These are phyloP conservation scores for Daldinia loculata DNA, from an alignment of 495 filamentous ascomycete species.

Conservation along the genomic window DNA sequence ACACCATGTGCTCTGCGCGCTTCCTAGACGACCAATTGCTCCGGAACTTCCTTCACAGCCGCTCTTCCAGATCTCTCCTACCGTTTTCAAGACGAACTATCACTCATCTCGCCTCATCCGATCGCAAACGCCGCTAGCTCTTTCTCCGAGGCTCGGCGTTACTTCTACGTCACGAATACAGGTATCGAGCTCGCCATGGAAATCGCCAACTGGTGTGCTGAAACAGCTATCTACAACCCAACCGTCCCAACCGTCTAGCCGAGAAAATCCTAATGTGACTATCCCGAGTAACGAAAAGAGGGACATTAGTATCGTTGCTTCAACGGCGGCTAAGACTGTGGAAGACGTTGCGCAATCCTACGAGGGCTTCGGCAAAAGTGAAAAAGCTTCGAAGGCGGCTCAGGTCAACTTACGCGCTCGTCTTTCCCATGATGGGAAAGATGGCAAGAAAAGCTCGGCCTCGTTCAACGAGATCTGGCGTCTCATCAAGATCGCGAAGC, in stretches of 20 bases:
- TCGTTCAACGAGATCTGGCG: slow-evolving; percentile 83
- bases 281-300: slow-evolving; percentile 14
- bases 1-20: slow-evolving; percentile 14
- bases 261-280: slow-evolving; percentile 19
- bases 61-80: slow-evolving; percentile 13
- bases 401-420: slow-evolving; percentile 89
- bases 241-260: neutral
- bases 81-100: slow-evolving; percentile 4
- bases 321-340: slow-evolving; percentile 10
- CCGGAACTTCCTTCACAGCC: slow-evolving; percentile 5
- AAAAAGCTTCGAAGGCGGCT: slow-evolving; percentile 86
- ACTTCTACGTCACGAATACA: slow-evolving; percentile 26
- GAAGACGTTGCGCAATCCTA: slow-evolving; percentile 22
- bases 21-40: slow-evolving; percentile 16
- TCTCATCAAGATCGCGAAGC: slow-evolving; percentile 85
- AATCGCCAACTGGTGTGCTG: slow-evolving; percentile 19
- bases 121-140: slow-evolving; percentile 29
- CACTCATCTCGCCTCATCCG: slow-evolving; percentile 8
- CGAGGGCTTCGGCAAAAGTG: slow-evolving; percentile 48
- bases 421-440: slow-evolving; percentile 79
- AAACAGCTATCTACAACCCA: slow-evolving; percentile 23
- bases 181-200: slow-evolving; percentile 20
- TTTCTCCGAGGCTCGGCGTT: slow-evolving; percentile 42
- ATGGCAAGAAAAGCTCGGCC: slow-evolving; percentile 61
- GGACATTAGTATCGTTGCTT: slow-evolving; percentile 3